Evolutionary conservation across 2,329 filamentous ascomycete genomes (phyloP).

Genomic region (Apiospora sp.): DNA sequence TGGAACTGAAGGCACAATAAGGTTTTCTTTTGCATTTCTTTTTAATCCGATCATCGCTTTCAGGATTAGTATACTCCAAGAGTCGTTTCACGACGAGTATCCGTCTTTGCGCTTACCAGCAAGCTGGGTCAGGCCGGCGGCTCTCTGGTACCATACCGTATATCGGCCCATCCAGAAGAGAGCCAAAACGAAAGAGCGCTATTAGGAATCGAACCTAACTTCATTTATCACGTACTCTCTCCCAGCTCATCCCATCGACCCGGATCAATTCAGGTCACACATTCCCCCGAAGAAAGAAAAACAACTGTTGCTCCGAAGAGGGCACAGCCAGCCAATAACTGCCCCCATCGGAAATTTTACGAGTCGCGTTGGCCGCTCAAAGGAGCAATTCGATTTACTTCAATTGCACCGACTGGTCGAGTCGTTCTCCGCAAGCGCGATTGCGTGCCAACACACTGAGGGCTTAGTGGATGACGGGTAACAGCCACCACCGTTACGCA

Average conservation of each 20-base stretch:
- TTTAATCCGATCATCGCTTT: neutral
- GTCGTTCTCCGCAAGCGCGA: neutral
- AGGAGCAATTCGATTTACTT: neutral
- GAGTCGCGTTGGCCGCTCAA: neutral
- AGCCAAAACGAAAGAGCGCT: no score
- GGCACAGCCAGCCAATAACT: neutral
- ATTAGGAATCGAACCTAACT: no score
- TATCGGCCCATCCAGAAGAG: no score
- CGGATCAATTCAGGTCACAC: neutral
- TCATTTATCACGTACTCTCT: no score
- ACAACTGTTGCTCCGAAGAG: neutral
- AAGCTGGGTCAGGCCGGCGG: slow-evolving; percentile 2
- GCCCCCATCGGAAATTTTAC: neutral
- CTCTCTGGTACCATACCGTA: neutral
- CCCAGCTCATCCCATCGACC: slow-evolving; percentile 1
- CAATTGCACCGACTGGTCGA: slow-evolving; percentile 4
- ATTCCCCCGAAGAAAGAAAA: neutral
- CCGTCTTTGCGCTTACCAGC: slow-evolving; percentile 6
- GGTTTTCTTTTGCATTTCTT: slow-evolving; percentile 8
- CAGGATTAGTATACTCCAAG: neutral
- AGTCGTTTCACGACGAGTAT: slow-evolving; percentile 5
- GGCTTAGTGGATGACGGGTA: neutral
- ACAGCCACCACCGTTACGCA: slow-evolving; percentile 15
- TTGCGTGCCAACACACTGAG: neutral
- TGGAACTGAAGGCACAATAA: slow-evolving; percentile 20